Evolutionary conservation across 257 asterid genomes (phyloP).

Genomic region (Primulina eburnea): DNA sequence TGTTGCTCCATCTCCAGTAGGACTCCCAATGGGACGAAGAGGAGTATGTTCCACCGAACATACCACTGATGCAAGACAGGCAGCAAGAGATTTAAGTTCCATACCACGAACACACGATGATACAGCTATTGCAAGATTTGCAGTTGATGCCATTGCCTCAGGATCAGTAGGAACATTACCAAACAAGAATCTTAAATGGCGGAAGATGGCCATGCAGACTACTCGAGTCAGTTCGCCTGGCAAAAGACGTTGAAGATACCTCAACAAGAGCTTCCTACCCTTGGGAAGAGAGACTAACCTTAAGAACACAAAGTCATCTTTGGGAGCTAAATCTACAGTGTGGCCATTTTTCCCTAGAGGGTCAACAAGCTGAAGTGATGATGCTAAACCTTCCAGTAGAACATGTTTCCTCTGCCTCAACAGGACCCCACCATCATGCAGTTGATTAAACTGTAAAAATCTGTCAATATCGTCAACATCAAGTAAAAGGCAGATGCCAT

Average conservation of each 20-base stretch:
- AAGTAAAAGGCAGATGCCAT: conserved; percentile 75
- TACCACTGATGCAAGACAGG: conserved; percentile 80
- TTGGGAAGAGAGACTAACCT: conserved; percentile 65
- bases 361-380: conserved; percentile 74
- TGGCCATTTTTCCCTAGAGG: conserved; percentile 57
- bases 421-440: conserved; percentile 61
- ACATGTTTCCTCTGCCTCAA: conserved; percentile 60
- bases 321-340: conserved; percentile 44
- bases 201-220: conserved; percentile 78
- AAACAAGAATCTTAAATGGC: conserved; percentile 72
- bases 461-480: conserved; percentile 95
- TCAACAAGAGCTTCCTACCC: conserved; percentile 59
- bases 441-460: conserved; percentile 63
- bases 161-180: conserved; percentile 47
- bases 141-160: conserved; percentile 32
- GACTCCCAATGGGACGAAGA: conserved; percentile 61
- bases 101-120: conserved; percentile 40
- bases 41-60: conserved; percentile 76
- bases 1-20: conserved; percentile 75
- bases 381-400: conserved; percentile 64
- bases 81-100: conserved; percentile 69
- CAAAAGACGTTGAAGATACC: conserved; percentile 49
- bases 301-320: conserved; percentile 58
- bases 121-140: conserved; percentile 43
- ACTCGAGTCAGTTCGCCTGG: conserved; percentile 67